Conservation (phyloP, 139 green algal genomes). For the Eudorina sp. region DNA sequence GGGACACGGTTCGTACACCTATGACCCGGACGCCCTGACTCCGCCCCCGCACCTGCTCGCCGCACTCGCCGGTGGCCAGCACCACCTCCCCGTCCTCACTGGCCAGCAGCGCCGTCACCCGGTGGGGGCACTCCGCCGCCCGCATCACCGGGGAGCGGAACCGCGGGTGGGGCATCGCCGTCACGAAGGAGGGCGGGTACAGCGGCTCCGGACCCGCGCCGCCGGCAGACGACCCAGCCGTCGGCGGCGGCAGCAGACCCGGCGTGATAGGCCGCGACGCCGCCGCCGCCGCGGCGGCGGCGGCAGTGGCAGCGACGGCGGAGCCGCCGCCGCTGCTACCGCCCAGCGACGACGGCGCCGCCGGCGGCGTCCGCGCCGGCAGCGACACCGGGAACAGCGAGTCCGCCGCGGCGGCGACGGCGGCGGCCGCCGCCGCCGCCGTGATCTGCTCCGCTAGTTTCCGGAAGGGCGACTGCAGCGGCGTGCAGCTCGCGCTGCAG, state of each 20-base stretch:
- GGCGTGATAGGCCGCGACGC: not conserved
- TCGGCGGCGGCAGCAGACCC: not conserved
- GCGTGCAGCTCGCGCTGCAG: conserved; percentile 1
- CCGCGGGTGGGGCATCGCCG: conserved; percentile 23
- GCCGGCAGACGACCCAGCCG: not conserved
- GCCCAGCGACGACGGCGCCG: not conserved
- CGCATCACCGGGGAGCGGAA: not conserved
- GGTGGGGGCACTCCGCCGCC: not conserved
- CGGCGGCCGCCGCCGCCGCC: not conserved
- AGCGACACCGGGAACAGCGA: not conserved
- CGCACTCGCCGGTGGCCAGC: conserved; percentile 21
- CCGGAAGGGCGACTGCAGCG: not conserved
- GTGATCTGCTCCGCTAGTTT: conserved; percentile 4
- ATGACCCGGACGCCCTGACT: not conserved
- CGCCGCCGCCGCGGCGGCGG: not conserved
- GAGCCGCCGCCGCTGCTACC: not conserved
- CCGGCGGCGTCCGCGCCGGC: not conserved
- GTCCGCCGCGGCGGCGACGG: not conserved
- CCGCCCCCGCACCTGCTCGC: not conserved
- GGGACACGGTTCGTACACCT: too few species aligned
- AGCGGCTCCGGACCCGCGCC: not conserved
- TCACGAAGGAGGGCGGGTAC: not conserved
- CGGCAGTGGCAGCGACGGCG: not conserved
- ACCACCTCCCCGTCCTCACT: conserved; percentile 11
- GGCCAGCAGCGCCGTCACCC: not conserved